Evolutionary conservation across 2,329 filamentous ascomycete genomes (phyloP).

Genomic region (Elsinoe fawcettii): DNA sequence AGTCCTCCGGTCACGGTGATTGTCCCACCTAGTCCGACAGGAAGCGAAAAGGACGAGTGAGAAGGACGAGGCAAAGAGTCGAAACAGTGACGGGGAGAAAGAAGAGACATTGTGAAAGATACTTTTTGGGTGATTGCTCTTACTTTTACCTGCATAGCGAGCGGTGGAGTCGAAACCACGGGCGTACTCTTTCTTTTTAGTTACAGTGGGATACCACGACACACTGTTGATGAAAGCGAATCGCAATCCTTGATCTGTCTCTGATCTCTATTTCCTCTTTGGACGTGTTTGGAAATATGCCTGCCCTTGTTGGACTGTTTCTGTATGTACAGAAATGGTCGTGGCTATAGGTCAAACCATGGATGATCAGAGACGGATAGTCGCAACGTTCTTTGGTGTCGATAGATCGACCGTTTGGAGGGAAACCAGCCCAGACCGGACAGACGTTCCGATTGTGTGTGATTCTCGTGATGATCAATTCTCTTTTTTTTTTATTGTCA

Average conservation of each 20-base stretch:
- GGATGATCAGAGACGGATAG: not conserved
- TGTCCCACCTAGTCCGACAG: conserved; percentile 27
- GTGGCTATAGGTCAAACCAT: not conserved
- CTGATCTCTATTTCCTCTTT: not conserved
- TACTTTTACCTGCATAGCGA: not conserved
- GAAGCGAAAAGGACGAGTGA: not conserved
- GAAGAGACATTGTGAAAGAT: not conserved
- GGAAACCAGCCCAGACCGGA: no score
- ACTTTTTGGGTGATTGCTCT: not conserved
- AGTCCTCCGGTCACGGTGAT: conserved; percentile 23
- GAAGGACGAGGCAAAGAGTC: not conserved
- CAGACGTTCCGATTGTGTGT: no score
- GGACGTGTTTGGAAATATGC: not conserved
- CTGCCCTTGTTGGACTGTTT: not conserved
- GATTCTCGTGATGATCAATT: no score
- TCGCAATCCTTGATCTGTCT: not conserved
- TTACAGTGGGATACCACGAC: not conserved
- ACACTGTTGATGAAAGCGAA: not conserved
- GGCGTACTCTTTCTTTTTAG: not conserved
- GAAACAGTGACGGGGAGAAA: conserved; percentile 16
- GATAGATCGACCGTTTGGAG: not conserved
- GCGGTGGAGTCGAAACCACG: conserved; percentile 6
- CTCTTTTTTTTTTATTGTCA: not conserved
- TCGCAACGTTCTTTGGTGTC: not conserved
- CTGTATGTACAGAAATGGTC: not conserved